Percentiles rank a stretch among this genome's conserved stretches.
Evolutionary conservation across 139 green algal genomes (phyloP).

Genomic region (Chlorokybus atmophyticus): DNA sequence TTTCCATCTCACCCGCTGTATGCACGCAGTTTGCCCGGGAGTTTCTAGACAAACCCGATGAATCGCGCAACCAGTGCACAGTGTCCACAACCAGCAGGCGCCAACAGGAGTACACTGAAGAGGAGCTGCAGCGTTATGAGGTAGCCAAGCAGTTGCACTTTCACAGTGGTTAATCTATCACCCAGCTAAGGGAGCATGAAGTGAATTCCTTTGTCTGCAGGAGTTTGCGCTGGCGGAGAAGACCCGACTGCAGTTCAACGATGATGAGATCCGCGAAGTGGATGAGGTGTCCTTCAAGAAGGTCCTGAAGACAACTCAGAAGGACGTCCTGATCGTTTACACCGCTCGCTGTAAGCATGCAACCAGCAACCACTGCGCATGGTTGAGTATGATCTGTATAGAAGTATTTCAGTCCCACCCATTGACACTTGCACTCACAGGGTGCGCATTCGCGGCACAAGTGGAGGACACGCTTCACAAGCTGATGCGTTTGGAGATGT

Average conservation of each 20-base stretch:
- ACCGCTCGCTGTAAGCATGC: slow-evolving; percentile 7
- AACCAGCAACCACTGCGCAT: no score
- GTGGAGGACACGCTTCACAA: slow-evolving; percentile 16
- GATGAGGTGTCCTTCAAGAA: slow-evolving; percentile 4
- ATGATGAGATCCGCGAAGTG: slow-evolving; percentile 20
- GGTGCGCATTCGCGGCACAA: slow-evolving; percentile 10
- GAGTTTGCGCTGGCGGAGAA: slow-evolving; percentile 8
- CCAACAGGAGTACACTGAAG: slow-evolving; percentile 10
- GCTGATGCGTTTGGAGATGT: slow-evolving; percentile 3
- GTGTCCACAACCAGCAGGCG: slow-evolving; percentile 1
- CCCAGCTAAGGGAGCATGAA: no score
- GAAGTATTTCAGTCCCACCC: no score
- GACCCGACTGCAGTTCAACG: neutral
- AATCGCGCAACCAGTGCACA: neutral
- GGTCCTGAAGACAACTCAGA: slow-evolving; percentile 14
- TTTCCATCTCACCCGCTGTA: no score
- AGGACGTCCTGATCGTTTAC: slow-evolving; percentile 20
- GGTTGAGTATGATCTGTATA: no score
- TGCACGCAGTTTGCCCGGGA: neutral
- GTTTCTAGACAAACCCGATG: neutral
- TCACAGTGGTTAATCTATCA: no score
- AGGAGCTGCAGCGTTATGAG: slow-evolving; percentile 7
- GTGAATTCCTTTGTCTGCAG: no score
- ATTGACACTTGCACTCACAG: neutral
- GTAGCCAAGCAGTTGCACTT: no score